Percentiles rank a stretch among this genome's conserved stretches.
phyloP scores from a whole-genome alignment of 495 filamentous ascomycete species.

The Neurospora discreta region DNA sequence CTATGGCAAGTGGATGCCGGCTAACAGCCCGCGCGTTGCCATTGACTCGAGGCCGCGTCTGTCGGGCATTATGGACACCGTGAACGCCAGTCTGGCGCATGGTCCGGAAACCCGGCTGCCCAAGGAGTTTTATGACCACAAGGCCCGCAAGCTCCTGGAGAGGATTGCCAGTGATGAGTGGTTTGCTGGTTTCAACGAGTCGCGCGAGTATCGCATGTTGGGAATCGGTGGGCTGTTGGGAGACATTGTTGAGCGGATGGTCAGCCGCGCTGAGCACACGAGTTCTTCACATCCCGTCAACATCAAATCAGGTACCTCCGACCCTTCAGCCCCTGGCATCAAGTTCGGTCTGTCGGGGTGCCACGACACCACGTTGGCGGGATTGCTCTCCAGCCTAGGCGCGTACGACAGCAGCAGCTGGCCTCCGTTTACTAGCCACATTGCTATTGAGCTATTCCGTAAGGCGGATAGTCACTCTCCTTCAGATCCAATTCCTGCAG shows the following conservation, averaged over 20 bases:
- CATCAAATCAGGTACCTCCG: neutral
- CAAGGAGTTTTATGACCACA: slow-evolving; percentile 75
- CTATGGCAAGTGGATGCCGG: slow-evolving; percentile 76
- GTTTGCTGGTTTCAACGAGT: slow-evolving; percentile 80
- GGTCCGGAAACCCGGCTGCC: slow-evolving; percentile 69
- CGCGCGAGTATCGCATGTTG: slow-evolving; percentile 68
- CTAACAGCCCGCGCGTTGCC: slow-evolving; percentile 51
- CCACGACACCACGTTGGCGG: slow-evolving; percentile 90
- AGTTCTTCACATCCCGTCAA: neutral
- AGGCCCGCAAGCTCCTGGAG: slow-evolving; percentile 59
- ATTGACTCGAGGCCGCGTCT: slow-evolving; percentile 79
- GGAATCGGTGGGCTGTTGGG: slow-evolving; percentile 79
- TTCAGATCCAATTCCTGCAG: neutral
- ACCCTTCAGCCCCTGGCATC: slow-evolving; percentile 24
- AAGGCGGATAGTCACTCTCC: slow-evolving; percentile 20
- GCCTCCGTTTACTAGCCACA: slow-evolving; percentile 86
- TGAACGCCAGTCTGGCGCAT: slow-evolving; percentile 82
- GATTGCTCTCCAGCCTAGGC: slow-evolving; percentile 64
- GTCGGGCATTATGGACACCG: slow-evolving; percentile 85
- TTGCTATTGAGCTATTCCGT: slow-evolving; percentile 83
- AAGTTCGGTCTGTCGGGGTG: slow-evolving; percentile 65
- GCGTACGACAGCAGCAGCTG: slow-evolving; percentile 62
- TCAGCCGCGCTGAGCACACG: slow-evolving; percentile 48
- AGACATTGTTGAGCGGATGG: slow-evolving; percentile 78
- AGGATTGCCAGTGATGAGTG: slow-evolving; percentile 82